Base-by-base conservation (phyloP, 495 filamentous ascomycete species). In the Hypoxylon lienhwacheense region DNA sequence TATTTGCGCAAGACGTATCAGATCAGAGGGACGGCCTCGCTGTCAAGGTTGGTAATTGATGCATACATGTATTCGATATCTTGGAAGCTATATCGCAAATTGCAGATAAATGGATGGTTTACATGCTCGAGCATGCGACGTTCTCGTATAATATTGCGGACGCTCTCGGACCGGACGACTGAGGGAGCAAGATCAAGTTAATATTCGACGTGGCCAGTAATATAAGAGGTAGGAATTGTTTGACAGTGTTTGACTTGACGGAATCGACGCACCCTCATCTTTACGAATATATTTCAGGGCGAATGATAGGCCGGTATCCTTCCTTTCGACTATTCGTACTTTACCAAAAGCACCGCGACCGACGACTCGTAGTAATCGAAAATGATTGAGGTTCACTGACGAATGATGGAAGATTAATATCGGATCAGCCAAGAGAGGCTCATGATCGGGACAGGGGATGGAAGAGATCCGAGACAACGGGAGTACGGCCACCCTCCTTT, bases 261-360 rank as follows among this genome's bases (percentile, higher is more conserved):
- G 43, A 21, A 26, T 16, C 17, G 47, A 72, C 85, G 45, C 63
- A 95, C 91, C 88, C 81, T 98, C 93, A 86, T 98, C 93, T 81
- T 97, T 97, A 33, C 93, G 86, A 43, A 98, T 97, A 70, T 98
- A 97, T 67, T 97, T 98, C 34, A 98, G 77, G 3, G 93, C 93
- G 68, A 98, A 98, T 5, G 91, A 91, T 67, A 85, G 41, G 35
- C 85, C 86, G 1, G 92, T 95, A 68, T 98, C 93, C 70, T 97
- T 98, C 55, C 91, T 81, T 76, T 98, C 93, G 61, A 98, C 93
- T 61, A 98, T 98, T 51, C 93, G 86, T 52, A 98, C 93, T 70
- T 98, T 98, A 54, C 93, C 93, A 71, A 98, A 98, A 14, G 93
- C 95, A 64, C 93, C 93, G 68, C 96, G 95, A 39, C 93, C 93